A percentile compares a stretch with the other conserved stretches of the same genome.
phyloP scores from a whole-genome alignment of 495 filamentous ascomycete species.

The Friedmanniomyces endolithicus region DNA sequence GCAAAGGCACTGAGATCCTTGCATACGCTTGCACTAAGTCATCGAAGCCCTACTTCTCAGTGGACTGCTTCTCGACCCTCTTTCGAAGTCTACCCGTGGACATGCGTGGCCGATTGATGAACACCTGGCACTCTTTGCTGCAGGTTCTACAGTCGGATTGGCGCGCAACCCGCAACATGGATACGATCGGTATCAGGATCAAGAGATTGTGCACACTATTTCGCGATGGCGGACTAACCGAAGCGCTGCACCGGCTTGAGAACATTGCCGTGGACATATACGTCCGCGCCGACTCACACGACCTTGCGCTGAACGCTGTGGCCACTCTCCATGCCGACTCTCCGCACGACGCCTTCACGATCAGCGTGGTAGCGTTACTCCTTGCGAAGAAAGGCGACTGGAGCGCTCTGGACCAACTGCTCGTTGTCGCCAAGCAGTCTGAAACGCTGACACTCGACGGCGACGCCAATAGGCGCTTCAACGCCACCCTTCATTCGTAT shows the following conservation, averaged over 20 bases:
- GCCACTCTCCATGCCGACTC: not conserved
- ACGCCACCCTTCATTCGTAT: conserved; percentile 2
- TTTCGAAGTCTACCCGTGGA: not conserved
- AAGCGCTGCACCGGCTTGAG: not conserved
- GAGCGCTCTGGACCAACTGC: not conserved
- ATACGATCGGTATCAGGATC: not conserved
- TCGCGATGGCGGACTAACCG: not conserved
- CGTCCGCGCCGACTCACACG: not conserved
- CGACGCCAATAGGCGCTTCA: not conserved
- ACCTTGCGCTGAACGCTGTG: not conserved
- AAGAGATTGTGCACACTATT: not conserved
- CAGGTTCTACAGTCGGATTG: not conserved
- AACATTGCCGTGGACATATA: not conserved
- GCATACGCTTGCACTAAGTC: conserved; percentile 5
- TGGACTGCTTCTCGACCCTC: not conserved
- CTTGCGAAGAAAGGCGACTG: conserved; percentile 10
- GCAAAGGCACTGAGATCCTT: not conserved
- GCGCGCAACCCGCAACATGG: not conserved
- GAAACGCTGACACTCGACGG: not conserved
- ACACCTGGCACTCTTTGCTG: not conserved
- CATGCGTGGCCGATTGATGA: conserved; percentile 1
- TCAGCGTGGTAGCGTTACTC: conserved; percentile 1
- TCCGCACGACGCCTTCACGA: not conserved
- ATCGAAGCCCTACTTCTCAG: not conserved
- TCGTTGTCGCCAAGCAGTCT: not conserved